phyloP scores from a whole-genome alignment of 345 rosid species.

The Salix exigua region DNA sequence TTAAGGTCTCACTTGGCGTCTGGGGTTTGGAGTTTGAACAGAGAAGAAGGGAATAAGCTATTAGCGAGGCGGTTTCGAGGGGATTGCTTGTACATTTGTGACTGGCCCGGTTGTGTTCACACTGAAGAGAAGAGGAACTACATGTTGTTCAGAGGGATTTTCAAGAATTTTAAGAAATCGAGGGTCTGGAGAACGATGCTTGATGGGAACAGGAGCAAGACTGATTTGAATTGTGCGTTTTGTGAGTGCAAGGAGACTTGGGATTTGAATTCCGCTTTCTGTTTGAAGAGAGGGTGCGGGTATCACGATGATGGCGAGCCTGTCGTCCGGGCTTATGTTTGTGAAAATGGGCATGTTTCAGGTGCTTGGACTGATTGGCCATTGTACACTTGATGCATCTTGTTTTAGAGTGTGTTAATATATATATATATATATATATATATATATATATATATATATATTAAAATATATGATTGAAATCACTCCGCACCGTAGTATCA shows the following conservation, averaged over 20 bases:
- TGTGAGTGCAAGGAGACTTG: constrained; percentile 72
- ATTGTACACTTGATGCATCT: constrained; percentile 47
- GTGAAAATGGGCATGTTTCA: constrained; percentile 94
- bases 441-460: too few species aligned
- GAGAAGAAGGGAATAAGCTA: constrained; percentile 85
- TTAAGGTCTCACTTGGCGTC: constrained; percentile 67
- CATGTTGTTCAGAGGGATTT: constrained; percentile 87
- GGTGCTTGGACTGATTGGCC: constrained; percentile 92
- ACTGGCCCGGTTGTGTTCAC: constrained; percentile 94
- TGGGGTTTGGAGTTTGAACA: constrained; percentile 67
- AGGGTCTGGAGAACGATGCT: constrained; percentile 86
- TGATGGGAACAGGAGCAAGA: constrained; percentile 59
- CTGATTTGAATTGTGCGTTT: constrained; percentile 70
- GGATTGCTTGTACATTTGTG: constrained; percentile 75
- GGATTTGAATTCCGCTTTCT: constrained; percentile 89
- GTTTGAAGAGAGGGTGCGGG: constrained; percentile 69
- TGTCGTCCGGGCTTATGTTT: constrained; percentile 88
- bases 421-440: too few species aligned
- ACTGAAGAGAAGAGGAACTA: constrained; percentile 74
- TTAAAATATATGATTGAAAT: too few species aligned
- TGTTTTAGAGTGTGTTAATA: neutral
- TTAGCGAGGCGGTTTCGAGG: constrained; percentile 87
- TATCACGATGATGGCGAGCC: constrained; percentile 96
- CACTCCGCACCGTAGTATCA: too few species aligned
- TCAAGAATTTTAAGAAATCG: constrained; percentile 78